A percentile compares a stretch with the other conserved stretches of the same genome.
These are phyloP conservation scores for Russula foetens DNA, from an alignment of 768 basidiomycete genomes.

Conservation along the genomic window DNA sequence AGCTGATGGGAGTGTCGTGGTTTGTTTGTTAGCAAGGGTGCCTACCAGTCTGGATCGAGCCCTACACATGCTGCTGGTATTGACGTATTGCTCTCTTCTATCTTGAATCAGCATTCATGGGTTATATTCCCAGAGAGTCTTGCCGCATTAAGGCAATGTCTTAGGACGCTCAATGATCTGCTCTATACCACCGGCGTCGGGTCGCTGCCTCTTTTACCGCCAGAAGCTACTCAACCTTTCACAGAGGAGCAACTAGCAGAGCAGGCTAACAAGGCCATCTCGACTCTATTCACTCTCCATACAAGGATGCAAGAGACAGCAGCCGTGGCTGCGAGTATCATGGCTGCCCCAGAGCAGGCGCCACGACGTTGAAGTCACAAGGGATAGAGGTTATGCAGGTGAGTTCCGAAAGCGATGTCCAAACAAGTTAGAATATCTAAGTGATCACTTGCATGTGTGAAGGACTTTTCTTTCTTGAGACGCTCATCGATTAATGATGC, in stretches of 20 bases:
- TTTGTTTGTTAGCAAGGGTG: conserved; percentile 11
- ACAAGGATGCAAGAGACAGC: conserved; percentile 15
- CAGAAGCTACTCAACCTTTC: conserved; percentile 1
- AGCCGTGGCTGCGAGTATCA: conserved; percentile 14
- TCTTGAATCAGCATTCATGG: background rate
- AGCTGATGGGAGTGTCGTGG: background rate
- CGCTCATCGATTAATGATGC: background rate
- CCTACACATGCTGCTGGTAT: conserved; percentile 13
- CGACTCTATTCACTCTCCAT: conserved; percentile 4
- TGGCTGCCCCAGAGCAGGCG: conserved; percentile 9
- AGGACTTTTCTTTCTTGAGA: background rate
- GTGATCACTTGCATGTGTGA: background rate
- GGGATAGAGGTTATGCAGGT: background rate
- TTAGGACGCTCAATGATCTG: conserved; percentile 5
- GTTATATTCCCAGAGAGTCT: conserved; percentile 3
- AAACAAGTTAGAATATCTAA: background rate
- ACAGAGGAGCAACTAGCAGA: conserved; percentile 16
- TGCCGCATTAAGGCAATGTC: conserved; percentile 8
- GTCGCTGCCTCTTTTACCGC: conserved; percentile 15
- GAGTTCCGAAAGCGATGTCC: background rate
- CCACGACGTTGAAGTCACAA: conserved; percentile 1
- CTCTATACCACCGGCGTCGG: conserved; percentile 14
- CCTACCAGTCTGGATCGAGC: conserved; percentile 15
- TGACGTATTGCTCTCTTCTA: background rate
- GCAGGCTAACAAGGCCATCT: conserved; percentile 16